Base-by-base conservation (phyloP, 1,139 yeast species). In the Zygosaccharomyces sapae region DNA sequence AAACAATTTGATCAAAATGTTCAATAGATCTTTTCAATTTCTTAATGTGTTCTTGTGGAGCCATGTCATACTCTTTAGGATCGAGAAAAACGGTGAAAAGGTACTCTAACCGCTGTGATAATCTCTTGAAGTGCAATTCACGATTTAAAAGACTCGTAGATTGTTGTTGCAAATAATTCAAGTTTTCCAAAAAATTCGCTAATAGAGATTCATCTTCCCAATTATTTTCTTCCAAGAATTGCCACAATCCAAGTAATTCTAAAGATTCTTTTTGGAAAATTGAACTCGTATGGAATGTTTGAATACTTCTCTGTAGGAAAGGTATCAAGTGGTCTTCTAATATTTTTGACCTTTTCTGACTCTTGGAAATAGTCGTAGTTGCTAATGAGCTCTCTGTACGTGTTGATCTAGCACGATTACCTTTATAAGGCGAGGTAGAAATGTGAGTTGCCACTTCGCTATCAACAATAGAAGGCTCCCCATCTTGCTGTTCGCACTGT, bases 361-460 rank as follows among this genome's bases (percentile, higher is more conserved):
- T 40, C 20, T 53, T 44, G 1, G 55, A 49, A 12, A 46, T 34
- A 10, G 51, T 50, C 2, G 61, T 50, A n/a, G 57, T 56, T 2
- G 58, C 57, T 41, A 53, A 25, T 3, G 56, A 53, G 7, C 55
- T 48, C 18, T 54, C 58, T 3, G 59, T 53, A 16, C 42, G 45
- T 24, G 43, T 33, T 8, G 51, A 36, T 41, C 48, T 40, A 24
- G 53, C 36, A 12, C 56, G 46, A 6, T 34, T 44, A 2, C 57
- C 57, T 27, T 50, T 51, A 35, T 54, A 54, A 6, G 62, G 59
- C 2, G 60, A 56, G 10, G 54, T 52, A 2, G 62, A 55, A 37
- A 57, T 48, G 43, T 54, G 56, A 1, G 61, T 50, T 9, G 50
- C 48, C 1, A 52, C 40, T 16, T 52, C 58, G 25, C 44, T 38